These are phyloP conservation scores for Oemleria cerasiformis DNA, from an alignment of 306 rosid species.

Conservation along the genomic window DNA sequence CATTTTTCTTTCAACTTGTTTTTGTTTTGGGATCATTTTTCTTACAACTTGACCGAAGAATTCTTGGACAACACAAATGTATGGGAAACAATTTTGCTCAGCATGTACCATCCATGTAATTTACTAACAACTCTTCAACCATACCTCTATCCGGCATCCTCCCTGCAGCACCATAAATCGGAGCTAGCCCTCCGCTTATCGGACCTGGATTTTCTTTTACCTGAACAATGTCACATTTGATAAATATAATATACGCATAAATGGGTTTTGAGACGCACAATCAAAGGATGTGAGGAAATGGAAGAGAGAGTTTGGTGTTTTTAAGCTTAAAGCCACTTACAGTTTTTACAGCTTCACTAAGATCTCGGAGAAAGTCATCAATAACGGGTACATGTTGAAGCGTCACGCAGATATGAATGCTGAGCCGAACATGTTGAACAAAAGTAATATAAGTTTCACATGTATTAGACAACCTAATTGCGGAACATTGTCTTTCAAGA, in stretches of 20 bases:
- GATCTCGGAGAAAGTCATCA: slow-evolving; percentile 68
- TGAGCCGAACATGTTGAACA: slow-evolving; percentile 36
- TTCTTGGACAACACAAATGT: slow-evolving; percentile 18
- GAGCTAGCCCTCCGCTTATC: slow-evolving; percentile 85
- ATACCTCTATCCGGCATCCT: slow-evolving; percentile 88
- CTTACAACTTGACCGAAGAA: slow-evolving; percentile 12
- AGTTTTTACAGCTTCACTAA: slow-evolving; percentile 68
- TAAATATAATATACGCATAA: neutral
- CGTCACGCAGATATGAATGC: slow-evolving; percentile 88
- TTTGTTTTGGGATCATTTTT: neutral
- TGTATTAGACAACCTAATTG: no score
- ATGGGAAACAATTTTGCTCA: slow-evolving; percentile 27
- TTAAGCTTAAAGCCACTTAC: slow-evolving; percentile 44
- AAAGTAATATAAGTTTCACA: slow-evolving; percentile 14
- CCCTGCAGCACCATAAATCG: slow-evolving; percentile 96
- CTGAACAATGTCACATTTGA: slow-evolving; percentile 33
- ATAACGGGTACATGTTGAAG: slow-evolving; percentile 75
- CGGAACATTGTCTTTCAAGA: no score
- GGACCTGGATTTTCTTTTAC: slow-evolving; percentile 93
- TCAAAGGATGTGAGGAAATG: neutral
- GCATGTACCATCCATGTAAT: slow-evolving; percentile 89
- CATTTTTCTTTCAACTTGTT: neutral
- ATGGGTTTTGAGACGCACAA: neutral
- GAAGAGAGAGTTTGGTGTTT: neutral
- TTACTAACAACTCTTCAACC: slow-evolving; percentile 79